Percentiles rank a stretch among this genome's conserved stretches.
phyloP scores from a whole-genome alignment of 306 rosid genomes.

The Corylus avellana region DNA sequence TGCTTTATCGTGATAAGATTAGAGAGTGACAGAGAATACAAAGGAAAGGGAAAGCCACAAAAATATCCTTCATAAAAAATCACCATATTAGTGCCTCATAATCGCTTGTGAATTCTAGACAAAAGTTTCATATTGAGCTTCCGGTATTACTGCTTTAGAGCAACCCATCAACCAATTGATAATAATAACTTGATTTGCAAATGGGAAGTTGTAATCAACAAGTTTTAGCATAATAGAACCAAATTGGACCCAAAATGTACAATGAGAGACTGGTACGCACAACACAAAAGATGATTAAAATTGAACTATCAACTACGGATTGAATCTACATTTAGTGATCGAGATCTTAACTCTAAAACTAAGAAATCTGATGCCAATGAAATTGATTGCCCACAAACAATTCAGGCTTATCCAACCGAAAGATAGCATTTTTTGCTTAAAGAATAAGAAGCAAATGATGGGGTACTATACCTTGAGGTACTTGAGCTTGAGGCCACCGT shows the following conservation, averaged over 20 bases:
- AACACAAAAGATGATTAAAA: neutral
- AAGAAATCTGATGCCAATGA: neutral
- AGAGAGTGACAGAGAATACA: neutral
- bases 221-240: neutral
- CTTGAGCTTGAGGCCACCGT: constrained; percentile 83
- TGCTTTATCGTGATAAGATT: neutral
- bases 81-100: neutral
- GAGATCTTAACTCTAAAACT: neutral
- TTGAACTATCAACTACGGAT: neutral
- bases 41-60: neutral
- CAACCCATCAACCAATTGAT: neutral
- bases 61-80: neutral
- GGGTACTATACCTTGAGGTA: constrained; percentile 56
- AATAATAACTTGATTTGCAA: neutral
- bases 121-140: neutral
- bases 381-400: neutral
- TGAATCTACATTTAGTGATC: neutral
- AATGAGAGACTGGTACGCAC: neutral
- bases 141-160: neutral
- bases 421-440: neutral
- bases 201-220: neutral
- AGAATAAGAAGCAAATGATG: neutral
- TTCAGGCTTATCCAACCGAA: neutral
- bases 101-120: neutral
- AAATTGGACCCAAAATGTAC: neutral